Evolutionary conservation across 768 basidiomycete genomes (phyloP).

Genomic region (Suillus ampliporus): DNA sequence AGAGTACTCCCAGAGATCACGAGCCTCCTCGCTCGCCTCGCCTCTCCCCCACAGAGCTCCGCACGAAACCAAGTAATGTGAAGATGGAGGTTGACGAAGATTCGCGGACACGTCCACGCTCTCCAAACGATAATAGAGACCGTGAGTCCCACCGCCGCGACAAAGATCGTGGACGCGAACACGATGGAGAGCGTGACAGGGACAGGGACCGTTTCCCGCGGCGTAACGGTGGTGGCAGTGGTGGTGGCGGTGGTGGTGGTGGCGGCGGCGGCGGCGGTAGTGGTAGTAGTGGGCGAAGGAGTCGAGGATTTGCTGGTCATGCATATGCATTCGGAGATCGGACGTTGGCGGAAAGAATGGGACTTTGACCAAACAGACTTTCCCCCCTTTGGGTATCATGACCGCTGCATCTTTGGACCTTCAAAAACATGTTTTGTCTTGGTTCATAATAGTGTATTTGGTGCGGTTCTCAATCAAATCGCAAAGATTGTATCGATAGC

Average conservation of each 20-base stretch:
- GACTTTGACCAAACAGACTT: conserved; percentile 50
- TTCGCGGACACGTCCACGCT: conserved; percentile 47
- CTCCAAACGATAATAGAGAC: conserved; percentile 46
- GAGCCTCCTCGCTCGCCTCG: conserved; percentile 36
- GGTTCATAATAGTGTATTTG: conserved; percentile 42
- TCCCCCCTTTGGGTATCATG: conserved; percentile 21
- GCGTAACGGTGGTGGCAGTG: conserved; percentile 50
- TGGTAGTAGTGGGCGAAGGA: conserved; percentile 42
- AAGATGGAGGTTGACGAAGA: conserved; percentile 69
- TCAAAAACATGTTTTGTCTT: conserved; percentile 17
- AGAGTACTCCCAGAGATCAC: conserved; percentile 20
- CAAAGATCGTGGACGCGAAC: conserved; percentile 42
- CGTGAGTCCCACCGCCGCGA: conserved; percentile 44
- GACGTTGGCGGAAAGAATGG: conserved; percentile 87
- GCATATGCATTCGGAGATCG: conserved; percentile 57
- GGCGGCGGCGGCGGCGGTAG: conserved; percentile 44
- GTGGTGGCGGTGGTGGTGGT: conserved; percentile 44
- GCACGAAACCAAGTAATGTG: conserved; percentile 28
- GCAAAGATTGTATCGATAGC: conserved; percentile 34
- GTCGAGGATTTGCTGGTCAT: conserved; percentile 42
- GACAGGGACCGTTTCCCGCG: conserved; percentile 42
- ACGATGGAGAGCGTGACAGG: conserved; percentile 38
- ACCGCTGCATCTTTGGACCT: conserved; percentile 28
- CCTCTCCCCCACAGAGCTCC: conserved; percentile 33
- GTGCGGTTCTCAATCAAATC: conserved; percentile 31